Base-by-base conservation (phyloP, 1,284 basidiomycete genomes). In the Peniophora sp. region DNA sequence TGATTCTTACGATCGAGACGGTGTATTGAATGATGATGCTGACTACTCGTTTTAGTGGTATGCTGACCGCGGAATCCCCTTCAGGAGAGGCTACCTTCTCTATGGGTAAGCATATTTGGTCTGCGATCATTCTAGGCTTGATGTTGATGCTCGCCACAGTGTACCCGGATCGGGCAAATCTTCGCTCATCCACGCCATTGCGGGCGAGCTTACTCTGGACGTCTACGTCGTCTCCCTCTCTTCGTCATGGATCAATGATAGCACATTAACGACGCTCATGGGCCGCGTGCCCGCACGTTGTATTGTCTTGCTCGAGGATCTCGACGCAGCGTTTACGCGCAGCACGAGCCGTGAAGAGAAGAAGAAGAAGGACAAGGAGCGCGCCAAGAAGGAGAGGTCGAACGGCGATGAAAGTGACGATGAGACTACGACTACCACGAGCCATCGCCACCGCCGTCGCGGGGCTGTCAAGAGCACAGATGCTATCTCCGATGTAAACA, bases 271-370 rank as follows among this genome's bases (percentile, higher is more conserved):
- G 8, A 82, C 84, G 3, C 76, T 92, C 41, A 87, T 93, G 79
- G 84, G 85, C 35, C 79, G 84, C 24, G 86, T 92, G 2, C 88
- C 90, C 1, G 78, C 83, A 11, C 76, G 87, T n/a, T 88, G 85
- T 60, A 88, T 93, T 44, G 78, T 92, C 41, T 73, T 93, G 24
- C 75, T 93, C 23, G 90, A 93, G 62, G 90, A 93, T 62, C 74
- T 91, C 46, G 87, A 91, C 58, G 88, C 88, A 0, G 88, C 88
- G 0, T 90, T 91, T 63, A 85, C 85, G 10, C 75, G 87, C 52
- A 85, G 81, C 55, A 79, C 81, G 3, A 74, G 73, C 10, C 77
- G 86, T 44, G 17, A 53, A 23, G 79, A 81, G 57, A 73, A 74
- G 54, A 71, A 65, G 52, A 70, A 72, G 3, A 75, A 64, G 23